These are phyloP conservation scores for Ophiorrhiza pumila DNA, from an alignment of 257 asterid genomes.

Conservation along the genomic window DNA sequence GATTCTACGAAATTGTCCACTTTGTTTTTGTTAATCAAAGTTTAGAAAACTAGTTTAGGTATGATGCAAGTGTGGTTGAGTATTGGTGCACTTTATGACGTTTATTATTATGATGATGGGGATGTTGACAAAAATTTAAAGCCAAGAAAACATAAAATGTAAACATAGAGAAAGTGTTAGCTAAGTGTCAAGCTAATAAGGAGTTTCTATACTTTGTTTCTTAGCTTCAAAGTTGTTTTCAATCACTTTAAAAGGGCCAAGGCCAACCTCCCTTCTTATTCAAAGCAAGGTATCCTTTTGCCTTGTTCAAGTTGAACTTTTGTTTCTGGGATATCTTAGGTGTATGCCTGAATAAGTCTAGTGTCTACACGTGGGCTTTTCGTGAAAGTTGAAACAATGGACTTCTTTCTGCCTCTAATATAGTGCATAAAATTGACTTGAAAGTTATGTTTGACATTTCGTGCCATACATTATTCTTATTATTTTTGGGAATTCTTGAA, in stretches of 20 bases:
- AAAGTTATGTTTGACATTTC: slow-evolving; percentile 8
- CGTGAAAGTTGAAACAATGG: slow-evolving; percentile 12
- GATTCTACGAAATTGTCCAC: too few relatives aligned
- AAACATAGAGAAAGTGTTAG: slow-evolving; percentile 16
- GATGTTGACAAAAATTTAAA: slow-evolving; percentile 37
- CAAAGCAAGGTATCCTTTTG: slow-evolving; percentile 18
- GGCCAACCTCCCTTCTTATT: not conserved
- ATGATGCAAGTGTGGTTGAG: not conserved
- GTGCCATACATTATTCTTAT: too few relatives aligned
- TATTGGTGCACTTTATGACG: slow-evolving; percentile 21
- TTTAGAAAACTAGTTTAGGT: not conserved
- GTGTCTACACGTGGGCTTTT: slow-evolving; percentile 14
- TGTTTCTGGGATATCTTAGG: not conserved
- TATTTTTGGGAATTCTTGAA: too few relatives aligned
- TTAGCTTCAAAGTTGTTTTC: slow-evolving; percentile 35
- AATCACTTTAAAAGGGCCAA: slow-evolving; percentile 34
- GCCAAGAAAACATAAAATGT: slow-evolving; percentile 20
- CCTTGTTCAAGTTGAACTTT: slow-evolving; percentile 21
- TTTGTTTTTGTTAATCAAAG: too few relatives aligned
- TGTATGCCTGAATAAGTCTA: not conserved
- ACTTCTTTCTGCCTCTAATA: not conserved
- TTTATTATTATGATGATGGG: too few relatives aligned
- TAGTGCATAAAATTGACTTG: slow-evolving; percentile 17
- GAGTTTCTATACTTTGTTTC: slow-evolving; percentile 16
- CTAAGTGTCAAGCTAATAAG: slow-evolving; percentile 30